These are phyloP conservation scores for Penicillium brasilianum DNA, from an alignment of 2,329 filamentous ascomycete species.

Conservation along the genomic window DNA sequence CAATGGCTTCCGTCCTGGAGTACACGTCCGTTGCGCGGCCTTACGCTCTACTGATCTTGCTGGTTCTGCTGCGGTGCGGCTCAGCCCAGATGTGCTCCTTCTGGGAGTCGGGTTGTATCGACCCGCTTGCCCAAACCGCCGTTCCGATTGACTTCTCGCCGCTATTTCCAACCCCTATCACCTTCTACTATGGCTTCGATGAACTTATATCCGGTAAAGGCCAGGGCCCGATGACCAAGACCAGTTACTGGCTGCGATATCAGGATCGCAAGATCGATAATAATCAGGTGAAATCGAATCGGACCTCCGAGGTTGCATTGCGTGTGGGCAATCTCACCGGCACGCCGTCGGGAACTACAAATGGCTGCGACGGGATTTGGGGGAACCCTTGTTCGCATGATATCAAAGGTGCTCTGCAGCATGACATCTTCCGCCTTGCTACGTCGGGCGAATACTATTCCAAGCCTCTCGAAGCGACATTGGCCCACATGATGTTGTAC, in stretches of 20 bases:
- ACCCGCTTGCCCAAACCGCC: constrained; percentile 45
- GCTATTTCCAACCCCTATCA: constrained; percentile 40
- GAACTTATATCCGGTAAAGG: constrained; percentile 38
- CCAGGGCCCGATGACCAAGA: constrained; percentile 43
- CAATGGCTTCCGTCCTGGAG: constrained; percentile 29
- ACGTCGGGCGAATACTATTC: constrained; percentile 34
- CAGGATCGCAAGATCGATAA: constrained; percentile 34
- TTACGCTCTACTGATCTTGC: constrained; percentile 27
- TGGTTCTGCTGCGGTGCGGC: constrained; percentile 26
- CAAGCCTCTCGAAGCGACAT: constrained; percentile 37
- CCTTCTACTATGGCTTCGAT: constrained; percentile 45
- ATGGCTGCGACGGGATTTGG: constrained; percentile 48
- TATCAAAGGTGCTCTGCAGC: constrained; percentile 36
- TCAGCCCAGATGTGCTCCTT: constrained; percentile 44
- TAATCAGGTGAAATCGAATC: constrained; percentile 37
- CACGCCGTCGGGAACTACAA: constrained; percentile 40
- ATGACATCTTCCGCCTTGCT: constrained; percentile 35
- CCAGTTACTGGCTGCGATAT: constrained; percentile 45
- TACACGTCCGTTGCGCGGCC: constrained; percentile 23
- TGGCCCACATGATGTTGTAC: constrained; percentile 35
- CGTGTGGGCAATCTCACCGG: constrained; percentile 45
- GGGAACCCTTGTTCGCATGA: constrained; percentile 39
- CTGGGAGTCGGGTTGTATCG: constrained; percentile 42
- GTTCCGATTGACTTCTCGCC: constrained; percentile 41
- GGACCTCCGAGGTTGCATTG: constrained; percentile 44